Conservation (phyloP, 2,329 filamentous ascomycete genomes). For the Chrysoporthe puriensis region DNA sequence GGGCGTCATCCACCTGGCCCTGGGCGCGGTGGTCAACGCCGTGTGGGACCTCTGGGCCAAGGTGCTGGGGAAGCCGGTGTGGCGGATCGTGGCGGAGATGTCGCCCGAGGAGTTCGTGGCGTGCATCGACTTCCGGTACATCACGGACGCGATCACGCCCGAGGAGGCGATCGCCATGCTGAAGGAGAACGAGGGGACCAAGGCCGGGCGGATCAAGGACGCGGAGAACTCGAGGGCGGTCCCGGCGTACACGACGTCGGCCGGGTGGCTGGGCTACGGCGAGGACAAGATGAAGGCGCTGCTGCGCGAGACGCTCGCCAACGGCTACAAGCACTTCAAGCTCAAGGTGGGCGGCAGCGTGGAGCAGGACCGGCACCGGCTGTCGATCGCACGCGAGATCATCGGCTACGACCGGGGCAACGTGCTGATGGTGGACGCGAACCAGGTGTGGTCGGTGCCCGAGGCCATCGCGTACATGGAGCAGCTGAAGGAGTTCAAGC, state of each 20-base stretch:
- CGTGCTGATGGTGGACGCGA: constrained; percentile 90
- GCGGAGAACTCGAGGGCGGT: constrained; percentile 76
- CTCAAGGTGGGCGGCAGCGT: constrained; percentile 81
- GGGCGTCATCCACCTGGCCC: constrained; percentile 88
- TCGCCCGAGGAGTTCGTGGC: constrained; percentile 81
- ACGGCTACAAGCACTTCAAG: constrained; percentile 87
- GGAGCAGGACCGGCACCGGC: constrained; percentile 70
- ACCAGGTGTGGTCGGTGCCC: constrained; percentile 90
- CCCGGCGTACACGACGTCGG: constrained; percentile 87
- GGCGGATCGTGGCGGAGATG: constrained; percentile 90
- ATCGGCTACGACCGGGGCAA: constrained; percentile 84
- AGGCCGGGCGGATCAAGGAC: constrained; percentile 72
- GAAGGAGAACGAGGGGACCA: constrained; percentile 65
- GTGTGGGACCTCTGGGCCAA: constrained; percentile 98
- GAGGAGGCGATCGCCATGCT: constrained; percentile 79
- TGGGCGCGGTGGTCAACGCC: constrained; percentile 87
- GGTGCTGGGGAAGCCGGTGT: constrained; percentile 81
- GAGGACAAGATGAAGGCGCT: constrained; percentile 83
- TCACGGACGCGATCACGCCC: constrained; percentile 88
- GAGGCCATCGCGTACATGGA: constrained; percentile 89
- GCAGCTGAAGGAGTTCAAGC: constrained; percentile 78
- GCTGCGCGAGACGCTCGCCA: constrained; percentile 71
- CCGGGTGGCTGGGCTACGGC: constrained; percentile 89
- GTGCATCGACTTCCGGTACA: constrained; percentile 94
- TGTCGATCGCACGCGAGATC: constrained; percentile 75